These are phyloP conservation scores for Nakaseomyces nivariensis DNA, from an alignment of 1,139 yeast genomes.

Conservation along the genomic window DNA sequence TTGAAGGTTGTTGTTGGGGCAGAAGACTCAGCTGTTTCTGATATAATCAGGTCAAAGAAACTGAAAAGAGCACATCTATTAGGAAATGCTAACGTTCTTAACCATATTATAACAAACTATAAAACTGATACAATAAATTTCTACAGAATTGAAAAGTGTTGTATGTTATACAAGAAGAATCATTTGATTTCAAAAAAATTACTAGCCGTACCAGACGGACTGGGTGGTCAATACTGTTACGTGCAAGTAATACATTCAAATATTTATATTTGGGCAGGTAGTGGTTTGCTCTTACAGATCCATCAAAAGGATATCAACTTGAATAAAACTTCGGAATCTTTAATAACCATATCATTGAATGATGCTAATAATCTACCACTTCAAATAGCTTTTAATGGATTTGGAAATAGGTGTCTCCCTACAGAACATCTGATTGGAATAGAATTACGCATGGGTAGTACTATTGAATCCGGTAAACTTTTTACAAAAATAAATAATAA, in stretches of 20 bases:
- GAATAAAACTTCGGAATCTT: not conserved
- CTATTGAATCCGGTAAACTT: slow-evolving; percentile 5
- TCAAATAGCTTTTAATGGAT: not conserved
- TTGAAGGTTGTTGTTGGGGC: not conserved
- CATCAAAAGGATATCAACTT: not conserved
- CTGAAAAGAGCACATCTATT: not conserved
- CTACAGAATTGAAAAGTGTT: not conserved
- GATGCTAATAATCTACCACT: slow-evolving; percentile 4
- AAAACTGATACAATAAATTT: not conserved
- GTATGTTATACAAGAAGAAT: not conserved
- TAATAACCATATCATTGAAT: not conserved
- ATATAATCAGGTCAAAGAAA: not conserved
- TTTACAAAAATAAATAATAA: slow-evolving; percentile 8
- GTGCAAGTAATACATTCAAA: not conserved
- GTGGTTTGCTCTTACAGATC: not conserved
- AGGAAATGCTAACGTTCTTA: not conserved
- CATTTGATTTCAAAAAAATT: not conserved
- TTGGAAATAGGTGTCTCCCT: not conserved
- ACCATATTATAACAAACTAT: not conserved
- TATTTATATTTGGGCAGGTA: not conserved
- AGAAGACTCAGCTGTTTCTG: not conserved
- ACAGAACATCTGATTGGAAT: slow-evolving; percentile 7
- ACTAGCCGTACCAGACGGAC: not conserved
- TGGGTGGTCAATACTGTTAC: not conserved
- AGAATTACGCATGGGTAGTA: slow-evolving; percentile 9